Base-by-base conservation (phyloP, 495 filamentous ascomycete species). In the Daldinia concentrica region DNA sequence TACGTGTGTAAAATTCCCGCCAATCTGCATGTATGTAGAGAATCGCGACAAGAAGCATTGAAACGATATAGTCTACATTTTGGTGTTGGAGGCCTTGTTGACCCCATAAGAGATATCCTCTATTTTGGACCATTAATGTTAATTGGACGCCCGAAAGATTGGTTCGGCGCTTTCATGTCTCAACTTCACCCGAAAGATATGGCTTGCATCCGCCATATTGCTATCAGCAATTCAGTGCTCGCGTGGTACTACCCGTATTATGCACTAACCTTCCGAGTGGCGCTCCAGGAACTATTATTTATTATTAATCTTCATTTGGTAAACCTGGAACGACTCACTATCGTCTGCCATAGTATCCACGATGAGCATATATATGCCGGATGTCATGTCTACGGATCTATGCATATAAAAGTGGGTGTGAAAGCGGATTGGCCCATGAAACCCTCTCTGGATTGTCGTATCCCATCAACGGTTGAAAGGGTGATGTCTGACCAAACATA, bases 1-100 rank as follows among this genome's bases (percentile, higher is more conserved):
- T 74, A 68, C 29, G 36, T 63, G 6, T 64, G 65, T 0, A 57
- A 54, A 24, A 37, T 73, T 15, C 77, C 77, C 7, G 60, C 37
- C 36, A 77, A 72, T 60, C 65, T 78, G 22, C 74, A 78, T 56
- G 65, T 65, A 11, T 77, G 74, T 62, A 59, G 54, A 22, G 77
- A 78, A 56, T 71, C 77, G 24, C 74, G 77, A 51, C 30, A 27
- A 8, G 70, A 75, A 48, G 74, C 66, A 9, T 32, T 72, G 59
- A 67, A 55, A 59, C 58, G 61, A 36, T 77, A 77, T 55, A 50
- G 34, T 32, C 65, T 66, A 30, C 30, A 61, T 30, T 74, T 78
- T 24, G 64, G 66, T n/a, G 34, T 68, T 9, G 70, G 64, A 22
- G 48, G 74, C 24, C 64, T 52, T 61, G 69, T 78, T 32, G 70